Evolutionary conservation across 768 basidiomycete genomes (phyloP).

Genomic region (Lentinula edodes): DNA sequence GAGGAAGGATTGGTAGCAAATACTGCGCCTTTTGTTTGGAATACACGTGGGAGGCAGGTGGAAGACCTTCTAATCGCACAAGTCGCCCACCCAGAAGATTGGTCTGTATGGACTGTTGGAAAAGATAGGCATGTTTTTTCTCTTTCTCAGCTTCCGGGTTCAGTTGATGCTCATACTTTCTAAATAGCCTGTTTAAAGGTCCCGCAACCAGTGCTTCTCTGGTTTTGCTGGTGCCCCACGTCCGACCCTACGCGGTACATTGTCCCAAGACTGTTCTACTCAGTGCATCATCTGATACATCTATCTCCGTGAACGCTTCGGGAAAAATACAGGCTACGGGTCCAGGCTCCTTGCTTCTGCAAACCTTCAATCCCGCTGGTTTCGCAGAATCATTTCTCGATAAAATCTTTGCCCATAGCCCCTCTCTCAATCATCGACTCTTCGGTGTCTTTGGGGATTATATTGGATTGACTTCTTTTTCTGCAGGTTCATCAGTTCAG

Average conservation of each 20-base stretch:
- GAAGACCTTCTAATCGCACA: slow-evolving; percentile 15
- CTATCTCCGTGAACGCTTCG: slow-evolving; percentile 18
- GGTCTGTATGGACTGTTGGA: slow-evolving; percentile 16
- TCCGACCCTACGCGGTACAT: slow-evolving; percentile 10
- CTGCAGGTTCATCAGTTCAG: slow-evolving; percentile 2
- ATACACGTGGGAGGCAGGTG: slow-evolving; percentile 1
- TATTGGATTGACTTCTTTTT: slow-evolving; percentile 9
- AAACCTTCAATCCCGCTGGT: slow-evolving; percentile 14
- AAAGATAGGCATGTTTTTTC: slow-evolving; percentile 16
- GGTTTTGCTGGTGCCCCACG: slow-evolving; percentile 26
- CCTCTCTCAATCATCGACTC: not conserved
- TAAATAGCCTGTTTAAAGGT: slow-evolving; percentile 13
- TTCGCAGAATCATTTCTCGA: slow-evolving; percentile 12
- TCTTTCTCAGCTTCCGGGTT: not conserved
- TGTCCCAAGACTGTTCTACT: slow-evolving; percentile 23
- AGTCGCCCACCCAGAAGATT: slow-evolving; percentile 17
- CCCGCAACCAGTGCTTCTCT: slow-evolving; percentile 18
- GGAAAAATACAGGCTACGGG: slow-evolving; percentile 24
- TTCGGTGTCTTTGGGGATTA: not conserved
- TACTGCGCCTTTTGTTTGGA: not conserved
- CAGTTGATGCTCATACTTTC: not conserved
- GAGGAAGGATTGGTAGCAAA: slow-evolving; percentile 18
- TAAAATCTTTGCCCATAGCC: slow-evolving; percentile 10
- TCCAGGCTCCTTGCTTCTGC: slow-evolving; percentile 20
- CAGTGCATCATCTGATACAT: slow-evolving; percentile 20